phyloP scores from a whole-genome alignment of 768 basidiomycete genomes.

The Zangia roseola region DNA sequence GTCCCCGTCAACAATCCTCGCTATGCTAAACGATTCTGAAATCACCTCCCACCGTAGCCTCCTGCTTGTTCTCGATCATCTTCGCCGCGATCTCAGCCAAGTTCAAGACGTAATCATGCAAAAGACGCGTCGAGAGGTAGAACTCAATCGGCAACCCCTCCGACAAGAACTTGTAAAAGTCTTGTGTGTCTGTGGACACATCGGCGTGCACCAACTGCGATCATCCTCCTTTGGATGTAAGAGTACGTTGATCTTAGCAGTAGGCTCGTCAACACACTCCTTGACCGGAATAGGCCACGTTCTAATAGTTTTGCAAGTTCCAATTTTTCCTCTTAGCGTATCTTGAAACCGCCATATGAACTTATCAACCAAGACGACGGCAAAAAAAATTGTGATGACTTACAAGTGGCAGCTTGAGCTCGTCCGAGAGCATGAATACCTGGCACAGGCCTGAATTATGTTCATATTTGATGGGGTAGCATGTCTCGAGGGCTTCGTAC shows the following conservation, averaged over 20 bases:
- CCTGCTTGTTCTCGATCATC: constrained; percentile 99
- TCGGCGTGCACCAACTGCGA: constrained; percentile 81
- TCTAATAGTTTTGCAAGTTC: constrained; percentile 90
- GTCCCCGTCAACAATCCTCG: not conserved
- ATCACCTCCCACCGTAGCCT: constrained; percentile 68
- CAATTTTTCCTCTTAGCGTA: constrained; percentile 81
- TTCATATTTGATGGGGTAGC: too few relatives aligned
- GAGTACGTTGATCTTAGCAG: constrained; percentile 95
- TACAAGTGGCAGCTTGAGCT: too few relatives aligned
- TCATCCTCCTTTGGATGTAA: constrained; percentile 87
- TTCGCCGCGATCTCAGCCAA: constrained; percentile 98
- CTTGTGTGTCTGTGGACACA: too few relatives aligned
- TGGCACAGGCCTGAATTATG: too few relatives aligned
- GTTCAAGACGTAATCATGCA: constrained; percentile 98
- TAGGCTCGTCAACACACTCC: constrained; percentile 93
- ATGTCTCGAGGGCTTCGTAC: too few relatives aligned
- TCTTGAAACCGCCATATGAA: constrained; percentile 37
- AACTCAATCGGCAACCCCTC: constrained; percentile 99
- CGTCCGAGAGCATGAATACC: too few relatives aligned
- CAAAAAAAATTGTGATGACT: too few relatives aligned
- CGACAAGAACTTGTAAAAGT: constrained; percentile 96
- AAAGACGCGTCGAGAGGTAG: constrained; percentile 80
- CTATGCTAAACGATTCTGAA: not conserved
- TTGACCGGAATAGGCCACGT: constrained; percentile 94
- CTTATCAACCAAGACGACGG: too few relatives aligned